These are phyloP conservation scores for Asterophora parasitica DNA, from an alignment of 768 basidiomycete species.

Conservation along the genomic window DNA sequence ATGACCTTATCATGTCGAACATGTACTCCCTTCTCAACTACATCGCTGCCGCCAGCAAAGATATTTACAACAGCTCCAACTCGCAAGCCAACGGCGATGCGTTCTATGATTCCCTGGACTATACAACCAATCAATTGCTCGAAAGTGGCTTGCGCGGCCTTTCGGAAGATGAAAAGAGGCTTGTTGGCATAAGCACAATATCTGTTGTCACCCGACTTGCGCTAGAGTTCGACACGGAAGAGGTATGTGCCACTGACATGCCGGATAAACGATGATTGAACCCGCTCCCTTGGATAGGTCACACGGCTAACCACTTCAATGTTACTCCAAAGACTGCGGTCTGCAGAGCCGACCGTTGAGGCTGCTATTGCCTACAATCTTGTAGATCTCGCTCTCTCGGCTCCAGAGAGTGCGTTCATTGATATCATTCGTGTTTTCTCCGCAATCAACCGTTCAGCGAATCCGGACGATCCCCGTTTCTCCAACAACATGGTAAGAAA, in stretches of 20 bases:
- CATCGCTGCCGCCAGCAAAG: slow-evolving; percentile 80
- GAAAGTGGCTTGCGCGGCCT: slow-evolving; percentile 62
- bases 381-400: slow-evolving; percentile 80
- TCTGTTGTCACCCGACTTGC: slow-evolving; percentile 86
- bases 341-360: slow-evolving; percentile 83
- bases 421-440: slow-evolving; percentile 88
- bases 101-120: slow-evolving; percentile 40
- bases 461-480: slow-evolving; percentile 82
- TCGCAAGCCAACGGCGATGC: slow-evolving; percentile 39
- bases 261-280: background rate
- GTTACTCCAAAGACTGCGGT: slow-evolving; percentile 82
- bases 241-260: slow-evolving; percentile 39
- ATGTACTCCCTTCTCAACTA: slow-evolving; percentile 96
- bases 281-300: slow-evolving; percentile 46
- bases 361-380: slow-evolving; percentile 90
- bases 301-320: slow-evolving; percentile 88
- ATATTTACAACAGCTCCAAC: slow-evolving; percentile 52
- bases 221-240: slow-evolving; percentile 80
- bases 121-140: slow-evolving; percentile 48
- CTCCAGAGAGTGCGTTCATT: slow-evolving; percentile 69
- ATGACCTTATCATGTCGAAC: slow-evolving; percentile 88
- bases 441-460: slow-evolving; percentile 76
- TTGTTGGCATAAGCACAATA: slow-evolving; percentile 87
- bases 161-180: slow-evolving; percentile 78
- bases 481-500: slow-evolving; percentile 78